Base-by-base conservation (phyloP, 805 yeast species). In the Teunomyces cretensis region DNA sequence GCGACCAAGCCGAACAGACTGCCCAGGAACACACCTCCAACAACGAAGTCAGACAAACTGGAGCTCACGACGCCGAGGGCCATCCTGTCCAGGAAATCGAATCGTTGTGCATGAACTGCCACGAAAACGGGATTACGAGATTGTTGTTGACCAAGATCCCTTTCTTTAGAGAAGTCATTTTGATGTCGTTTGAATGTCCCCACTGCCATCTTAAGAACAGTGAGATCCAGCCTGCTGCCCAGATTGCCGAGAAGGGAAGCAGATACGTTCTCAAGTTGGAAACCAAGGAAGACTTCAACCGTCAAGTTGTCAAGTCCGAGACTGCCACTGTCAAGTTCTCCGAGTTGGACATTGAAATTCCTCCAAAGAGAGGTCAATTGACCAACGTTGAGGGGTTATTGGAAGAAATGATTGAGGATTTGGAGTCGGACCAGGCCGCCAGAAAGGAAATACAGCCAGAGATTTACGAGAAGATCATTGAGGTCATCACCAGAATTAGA, bases 31-130 rank as follows among this genome's bases (percentile, higher is more conserved):
- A 45, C 24, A 28, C 44, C 19, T 47, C 46, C 15, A 64, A 65
- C 48, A 70, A 70, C 35, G 84, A 78, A 19, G 74, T 86, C 37
- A 74, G 72, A 45, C 67, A 76, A 30, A 87, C 95, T 0, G 96
- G 94, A 16, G 92, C 91, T 17, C 70, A 70, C 4, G 97, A 89
- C 62, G 84, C 86, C 8, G 84, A 83, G 63, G 97, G 97, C 4
- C 94, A 89, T 55, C 96, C 97, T 1, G 96, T 94, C 14, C 97
- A 91, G 64, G 98, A 94, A 64, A 80, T 94, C 51, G 92, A 92
- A 61, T 89, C 97, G 7, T 70, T 94, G 32, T 94, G 99, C 72
- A 91, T 94, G 97, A 88, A 88, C 73, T 94, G 99, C 67, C 87
- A 84, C 51, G 72, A 92, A 53, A 78, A 81, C 46, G 99, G 99